Evolutionary conservation across 2,329 filamentous ascomycete species (phyloP).

Genomic region (Huntiella moniliformis): DNA sequence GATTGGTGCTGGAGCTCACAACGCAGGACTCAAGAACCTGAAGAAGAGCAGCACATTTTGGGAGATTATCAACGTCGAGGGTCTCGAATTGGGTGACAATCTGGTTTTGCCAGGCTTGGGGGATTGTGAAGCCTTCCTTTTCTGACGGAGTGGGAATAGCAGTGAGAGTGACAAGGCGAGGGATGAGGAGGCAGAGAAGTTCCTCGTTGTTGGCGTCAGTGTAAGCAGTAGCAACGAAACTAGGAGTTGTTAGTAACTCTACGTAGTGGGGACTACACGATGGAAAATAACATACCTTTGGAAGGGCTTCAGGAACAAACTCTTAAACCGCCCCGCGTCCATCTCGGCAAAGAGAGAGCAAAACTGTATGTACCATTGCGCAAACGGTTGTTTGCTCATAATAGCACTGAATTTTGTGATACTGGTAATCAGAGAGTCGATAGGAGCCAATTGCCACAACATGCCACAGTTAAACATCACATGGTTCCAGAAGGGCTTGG

Average conservation of each 20-base stretch:
- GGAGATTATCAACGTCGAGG: slow-evolving; percentile 42
- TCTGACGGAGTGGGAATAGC: slow-evolving; percentile 35
- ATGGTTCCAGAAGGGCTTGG: slow-evolving; percentile 34
- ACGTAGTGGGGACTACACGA: not conserved
- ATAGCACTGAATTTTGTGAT: slow-evolving; percentile 46
- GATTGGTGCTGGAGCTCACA: slow-evolving; percentile 47
- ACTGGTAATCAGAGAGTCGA: slow-evolving; percentile 58
- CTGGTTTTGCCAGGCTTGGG: slow-evolving; percentile 53
- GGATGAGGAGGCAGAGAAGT: slow-evolving; percentile 48
- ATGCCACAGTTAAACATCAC: slow-evolving; percentile 43
- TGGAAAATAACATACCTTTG: slow-evolving; percentile 38
- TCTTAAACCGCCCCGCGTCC: slow-evolving; percentile 54
- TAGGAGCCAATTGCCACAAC: slow-evolving; percentile 54
- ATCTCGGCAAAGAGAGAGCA: slow-evolving; percentile 65
- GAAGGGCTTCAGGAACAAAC: slow-evolving; percentile 61
- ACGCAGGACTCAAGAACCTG: slow-evolving; percentile 41
- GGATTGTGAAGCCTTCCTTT: slow-evolving; percentile 36
- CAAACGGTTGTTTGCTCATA: slow-evolving; percentile 46
- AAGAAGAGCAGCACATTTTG: slow-evolving; percentile 49
- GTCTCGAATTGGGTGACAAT: slow-evolving; percentile 52
- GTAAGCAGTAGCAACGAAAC: slow-evolving; percentile 62
- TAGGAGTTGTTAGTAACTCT: slow-evolving; percentile 17
- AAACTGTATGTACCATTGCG: slow-evolving; percentile 63
- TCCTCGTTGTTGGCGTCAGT: slow-evolving; percentile 44
- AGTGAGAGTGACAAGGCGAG: slow-evolving; percentile 38